These are phyloP conservation scores for Nicotiana benthamiana DNA, from an alignment of 257 asterid species.

Conservation along the genomic window DNA sequence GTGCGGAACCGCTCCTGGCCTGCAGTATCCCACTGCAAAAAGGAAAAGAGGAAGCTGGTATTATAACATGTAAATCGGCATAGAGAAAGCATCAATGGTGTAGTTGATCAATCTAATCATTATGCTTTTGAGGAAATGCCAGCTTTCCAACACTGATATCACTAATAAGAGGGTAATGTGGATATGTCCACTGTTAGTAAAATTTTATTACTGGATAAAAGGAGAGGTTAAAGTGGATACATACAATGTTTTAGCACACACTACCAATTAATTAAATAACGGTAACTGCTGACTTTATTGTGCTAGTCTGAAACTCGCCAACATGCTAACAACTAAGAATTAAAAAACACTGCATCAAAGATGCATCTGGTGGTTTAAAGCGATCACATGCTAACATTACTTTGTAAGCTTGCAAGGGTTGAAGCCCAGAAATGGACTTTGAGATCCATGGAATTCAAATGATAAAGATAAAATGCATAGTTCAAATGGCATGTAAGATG, in stretches of 20 bases:
- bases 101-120: not conserved
- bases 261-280: not conserved
- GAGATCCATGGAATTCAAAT: not conserved
- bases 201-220: too few species aligned
- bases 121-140: not conserved
- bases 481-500: not conserved
- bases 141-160: not conserved
- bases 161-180: not conserved
- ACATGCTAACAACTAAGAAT: not conserved
- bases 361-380: not conserved
- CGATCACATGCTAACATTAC: not conserved
- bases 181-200: too few species aligned
- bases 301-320: not conserved
- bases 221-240: too few species aligned
- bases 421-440: not conserved
- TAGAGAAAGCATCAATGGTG: not conserved
- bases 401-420: not conserved
- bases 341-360: not conserved
- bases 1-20: slow-evolving; percentile 98
- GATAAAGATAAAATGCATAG: not conserved
- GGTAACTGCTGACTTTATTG: not conserved
- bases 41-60: slow-evolving; percentile 4
- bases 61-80: not conserved
- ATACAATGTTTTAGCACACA: not conserved
- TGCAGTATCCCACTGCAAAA: slow-evolving; percentile 93